Evolutionary conservation across 2,329 filamentous ascomycete genomes (phyloP), one percentile per base, ranked within the genome.

Genomic region (Rutstroemia sp.): DNA sequence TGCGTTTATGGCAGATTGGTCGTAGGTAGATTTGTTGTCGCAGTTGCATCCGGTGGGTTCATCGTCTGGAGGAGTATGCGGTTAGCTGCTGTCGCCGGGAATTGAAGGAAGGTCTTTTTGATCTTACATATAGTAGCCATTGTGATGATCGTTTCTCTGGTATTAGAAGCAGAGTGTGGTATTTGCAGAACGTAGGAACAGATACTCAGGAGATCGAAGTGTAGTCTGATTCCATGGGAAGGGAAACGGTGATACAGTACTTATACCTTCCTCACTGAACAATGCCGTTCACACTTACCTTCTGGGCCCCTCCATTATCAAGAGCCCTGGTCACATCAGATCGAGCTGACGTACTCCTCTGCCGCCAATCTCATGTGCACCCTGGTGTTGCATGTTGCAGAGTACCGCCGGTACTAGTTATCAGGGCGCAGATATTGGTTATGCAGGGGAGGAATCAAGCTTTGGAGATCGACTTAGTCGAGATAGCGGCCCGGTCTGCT

Each of bases 11-110:
- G 59, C 59, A 25, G 58, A 46, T 46, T 60, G 51, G 25, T 58
- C 59, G 59, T 69, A 68, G 48, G 55, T 55, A n/a, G 61, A 61
- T 23, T 60, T 58, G 45, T 61, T 61, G 27, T 60, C 61, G 52
- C 63, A 64, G 48, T 65, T 64, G 44, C 60, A 64, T 41, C 60
- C 59, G 9, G 50, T 57, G 17, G 63, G 63, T 21, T 61, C 58
- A 19, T 61, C 61, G 12, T 63, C 61, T 63, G 10, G 5, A 23
- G 8, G n/a, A 41, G 12, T 9, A n/a, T 12, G 5, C 47, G 19
- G 48, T 38, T 16, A 25, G 16, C 2, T 7, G 5, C 6, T 23
- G 19, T 12, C 6, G 3, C 14, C 2, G 4, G 34, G 6, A 45
- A n/a, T 45, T 5, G 45, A 27, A 41, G 17, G 17, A 1, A 9